phyloP scores from a whole-genome alignment of 441 rosid genomes.

The Arabidopsis hybrid region DNA sequence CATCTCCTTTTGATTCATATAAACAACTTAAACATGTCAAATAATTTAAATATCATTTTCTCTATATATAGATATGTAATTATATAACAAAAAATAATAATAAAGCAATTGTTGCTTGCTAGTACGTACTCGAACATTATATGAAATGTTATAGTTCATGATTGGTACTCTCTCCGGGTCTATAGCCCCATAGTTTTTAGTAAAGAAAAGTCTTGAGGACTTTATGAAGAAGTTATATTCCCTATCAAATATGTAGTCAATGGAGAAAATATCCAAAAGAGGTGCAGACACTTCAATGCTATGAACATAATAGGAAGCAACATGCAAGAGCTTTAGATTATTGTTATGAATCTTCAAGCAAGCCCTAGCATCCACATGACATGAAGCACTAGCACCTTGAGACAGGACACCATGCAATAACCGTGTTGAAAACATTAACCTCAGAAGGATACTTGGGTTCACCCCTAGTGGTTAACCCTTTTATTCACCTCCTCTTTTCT shows the following conservation, averaged over 20 bases:
- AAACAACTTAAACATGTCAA: too few relatives aligned
- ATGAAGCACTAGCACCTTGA: not conserved
- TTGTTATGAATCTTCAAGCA: not conserved
- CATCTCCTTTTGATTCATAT: too few relatives aligned
- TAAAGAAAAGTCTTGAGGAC: not conserved
- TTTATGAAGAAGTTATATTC: not conserved
- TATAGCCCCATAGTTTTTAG: not conserved
- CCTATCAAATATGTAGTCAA: not conserved
- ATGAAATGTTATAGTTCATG: not conserved
- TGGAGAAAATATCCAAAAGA: constrained; percentile 2
- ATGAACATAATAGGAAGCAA: not conserved
- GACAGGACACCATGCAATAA: constrained; percentile 3
- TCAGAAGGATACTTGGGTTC: too few relatives aligned
- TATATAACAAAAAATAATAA: too few relatives aligned
- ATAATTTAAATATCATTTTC: too few relatives aligned
- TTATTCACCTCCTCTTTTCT: too few relatives aligned
- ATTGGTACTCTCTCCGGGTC: not conserved
- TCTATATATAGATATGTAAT: too few relatives aligned
- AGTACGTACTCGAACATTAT: not conserved
- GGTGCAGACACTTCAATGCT: not conserved
- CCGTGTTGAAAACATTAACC: not conserved
- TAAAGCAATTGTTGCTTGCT: not conserved
- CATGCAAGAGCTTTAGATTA: not conserved
- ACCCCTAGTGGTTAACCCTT: too few relatives aligned
- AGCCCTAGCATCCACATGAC: not conserved